Conservation (phyloP, 495 filamentous ascomycete species). For the Tuber umbilicatum region DNA sequence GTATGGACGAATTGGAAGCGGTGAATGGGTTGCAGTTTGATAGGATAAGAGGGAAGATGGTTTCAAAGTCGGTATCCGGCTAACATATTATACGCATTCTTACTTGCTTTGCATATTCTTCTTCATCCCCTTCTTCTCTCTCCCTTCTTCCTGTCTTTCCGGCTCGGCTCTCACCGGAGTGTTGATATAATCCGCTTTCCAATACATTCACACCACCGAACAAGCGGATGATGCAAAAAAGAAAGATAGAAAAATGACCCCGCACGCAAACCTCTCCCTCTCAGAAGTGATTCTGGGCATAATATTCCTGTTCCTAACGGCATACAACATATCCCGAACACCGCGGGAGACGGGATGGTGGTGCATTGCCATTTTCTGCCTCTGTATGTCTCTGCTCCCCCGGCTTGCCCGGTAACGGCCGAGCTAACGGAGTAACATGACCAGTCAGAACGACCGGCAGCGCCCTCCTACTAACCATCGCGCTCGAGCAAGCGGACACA, state of each 20-base stretch:
- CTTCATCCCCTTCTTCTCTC: not conserved
- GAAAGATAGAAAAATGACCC: not conserved
- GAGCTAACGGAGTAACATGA: not conserved
- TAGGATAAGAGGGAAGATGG: not conserved
- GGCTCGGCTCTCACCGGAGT: not conserved
- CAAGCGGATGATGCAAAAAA: not conserved
- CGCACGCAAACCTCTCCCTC: not conserved
- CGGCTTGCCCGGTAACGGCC: not conserved
- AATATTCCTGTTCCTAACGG: not conserved
- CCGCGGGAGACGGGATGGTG: not conserved
- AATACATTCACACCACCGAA: not conserved
- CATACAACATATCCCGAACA: not conserved
- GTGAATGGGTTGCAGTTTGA: not conserved
- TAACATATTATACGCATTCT: not conserved
- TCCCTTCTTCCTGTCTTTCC: not conserved
- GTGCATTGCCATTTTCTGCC: not conserved
- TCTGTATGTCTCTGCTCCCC: not conserved
- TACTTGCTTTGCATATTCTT: not conserved
- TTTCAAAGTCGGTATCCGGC: not conserved
- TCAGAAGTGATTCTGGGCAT: not conserved
- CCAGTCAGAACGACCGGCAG: not conserved
- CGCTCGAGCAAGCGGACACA: not conserved
- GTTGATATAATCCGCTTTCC: not conserved
- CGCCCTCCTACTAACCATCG: not conserved
- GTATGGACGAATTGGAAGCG: not conserved